Conservation (phyloP, 2,329 filamentous ascomycete species). For the Talaromyces amestolkiae region DNA sequence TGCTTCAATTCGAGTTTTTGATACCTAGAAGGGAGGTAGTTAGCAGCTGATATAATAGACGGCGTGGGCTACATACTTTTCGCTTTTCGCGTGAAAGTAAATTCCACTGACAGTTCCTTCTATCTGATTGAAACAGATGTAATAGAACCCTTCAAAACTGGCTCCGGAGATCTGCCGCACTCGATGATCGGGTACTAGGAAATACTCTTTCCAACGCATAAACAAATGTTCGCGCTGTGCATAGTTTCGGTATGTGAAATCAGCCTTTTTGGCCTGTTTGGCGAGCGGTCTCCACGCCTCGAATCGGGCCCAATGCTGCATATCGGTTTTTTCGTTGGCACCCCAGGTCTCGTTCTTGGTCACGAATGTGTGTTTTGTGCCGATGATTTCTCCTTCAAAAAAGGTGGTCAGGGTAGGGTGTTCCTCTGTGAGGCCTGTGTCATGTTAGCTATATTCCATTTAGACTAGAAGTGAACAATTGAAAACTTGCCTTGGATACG, state of each 20-base stretch:
- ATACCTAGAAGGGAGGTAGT: conserved; percentile 56
- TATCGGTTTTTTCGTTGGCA: conserved; percentile 83
- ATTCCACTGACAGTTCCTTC: conserved; percentile 85
- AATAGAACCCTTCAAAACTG: conserved; percentile 98
- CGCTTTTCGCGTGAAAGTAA: conserved; percentile 97
- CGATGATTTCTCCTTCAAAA: conserved; percentile 97
- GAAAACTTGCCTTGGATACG: conserved; percentile 75
- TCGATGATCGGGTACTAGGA: conserved; percentile 90
- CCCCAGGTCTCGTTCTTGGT: conserved; percentile 90
- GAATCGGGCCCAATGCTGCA: conserved; percentile 92
- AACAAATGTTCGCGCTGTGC: conserved; percentile 85
- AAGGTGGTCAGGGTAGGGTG: conserved; percentile 97
- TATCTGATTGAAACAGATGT: conserved; percentile 96
- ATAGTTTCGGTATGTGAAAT: conserved; percentile 64
- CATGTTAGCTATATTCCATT: background rate
- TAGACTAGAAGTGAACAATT: background rate
- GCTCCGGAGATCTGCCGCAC: conserved; percentile 88
- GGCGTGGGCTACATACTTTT: conserved; percentile 66
- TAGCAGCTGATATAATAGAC: background rate
- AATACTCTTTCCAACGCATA: conserved; percentile 99
- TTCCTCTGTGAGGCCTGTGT: conserved; percentile 81
- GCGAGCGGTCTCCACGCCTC: conserved; percentile 76
- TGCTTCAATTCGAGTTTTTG: conserved; percentile 91
- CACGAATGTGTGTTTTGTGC: conserved; percentile 88
- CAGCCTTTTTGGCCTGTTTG: conserved; percentile 58